These are phyloP conservation scores for Neofusicoccum sp. DNA, from an alignment of 2,329 filamentous ascomycete species.

Conservation along the genomic window DNA sequence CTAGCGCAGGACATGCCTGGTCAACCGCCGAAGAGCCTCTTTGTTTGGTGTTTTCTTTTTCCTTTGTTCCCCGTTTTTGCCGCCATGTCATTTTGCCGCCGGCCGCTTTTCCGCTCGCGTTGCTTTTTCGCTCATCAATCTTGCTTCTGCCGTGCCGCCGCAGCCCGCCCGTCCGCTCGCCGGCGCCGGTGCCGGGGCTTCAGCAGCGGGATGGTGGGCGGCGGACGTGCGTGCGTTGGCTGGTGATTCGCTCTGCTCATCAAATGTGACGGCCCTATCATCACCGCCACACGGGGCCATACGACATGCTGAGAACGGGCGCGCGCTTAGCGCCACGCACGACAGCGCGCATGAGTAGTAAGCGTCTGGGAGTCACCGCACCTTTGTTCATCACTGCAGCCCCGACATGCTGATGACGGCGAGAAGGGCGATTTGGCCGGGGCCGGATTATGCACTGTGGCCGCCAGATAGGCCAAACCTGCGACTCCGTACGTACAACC, in stretches of 20 bases:
- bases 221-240: neutral
- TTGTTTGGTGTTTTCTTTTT: neutral
- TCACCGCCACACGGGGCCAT: neutral
- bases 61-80: neutral
- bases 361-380: neutral
- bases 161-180: neutral
- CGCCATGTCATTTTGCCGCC: neutral
- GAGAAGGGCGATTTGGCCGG: too few species aligned
- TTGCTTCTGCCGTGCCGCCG: neutral
- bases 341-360: neutral
- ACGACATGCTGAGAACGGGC: neutral
- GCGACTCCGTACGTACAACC: neutral
- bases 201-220: neutral
- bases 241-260: neutral
- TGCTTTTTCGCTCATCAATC: neutral
- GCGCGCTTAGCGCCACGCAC: neutral
- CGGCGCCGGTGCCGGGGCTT: neutral
- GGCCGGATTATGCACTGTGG: neutral
- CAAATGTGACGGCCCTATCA: neutral
- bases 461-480: too few species aligned
- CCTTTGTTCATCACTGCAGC: neutral
- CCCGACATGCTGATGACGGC: too few species aligned
- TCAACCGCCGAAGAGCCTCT: slow-evolving; percentile 1
- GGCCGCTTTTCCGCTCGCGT: neutral
- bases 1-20: neutral